Evolutionary conservation across 1,284 basidiomycete species (phyloP).

Genomic region (Cryptococcus depauperatus): DNA sequence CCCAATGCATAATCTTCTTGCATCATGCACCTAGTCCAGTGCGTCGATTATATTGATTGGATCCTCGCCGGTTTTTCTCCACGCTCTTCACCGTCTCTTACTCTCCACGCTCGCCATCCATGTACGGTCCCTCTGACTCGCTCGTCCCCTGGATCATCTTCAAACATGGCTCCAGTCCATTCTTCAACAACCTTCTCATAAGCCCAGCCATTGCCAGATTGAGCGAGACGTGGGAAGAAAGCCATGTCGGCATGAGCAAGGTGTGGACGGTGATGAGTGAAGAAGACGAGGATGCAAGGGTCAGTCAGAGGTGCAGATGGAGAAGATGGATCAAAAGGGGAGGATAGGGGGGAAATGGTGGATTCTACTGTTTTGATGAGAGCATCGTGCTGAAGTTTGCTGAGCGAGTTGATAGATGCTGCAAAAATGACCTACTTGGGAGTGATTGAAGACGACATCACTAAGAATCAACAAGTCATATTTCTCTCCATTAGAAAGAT

Average conservation of each 20-base stretch:
- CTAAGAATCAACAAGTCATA: constrained; percentile 84
- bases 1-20: constrained; percentile 1
- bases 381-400: constrained; percentile 56
- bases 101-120: constrained; percentile 46
- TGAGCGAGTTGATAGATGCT: neutral
- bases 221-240: constrained; percentile 56
- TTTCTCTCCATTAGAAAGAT: constrained; percentile 19
- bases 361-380: constrained; percentile 67
- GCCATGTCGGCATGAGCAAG: constrained; percentile 74
- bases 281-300: constrained; percentile 76
- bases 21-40: neutral
- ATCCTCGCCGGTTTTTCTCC: constrained; percentile 9
- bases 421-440: constrained; percentile 24
- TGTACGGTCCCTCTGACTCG: constrained; percentile 53
- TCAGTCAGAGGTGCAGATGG: constrained; percentile 12
- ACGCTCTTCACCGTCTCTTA: constrained; percentile 13
- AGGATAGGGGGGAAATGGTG: constrained; percentile 39
- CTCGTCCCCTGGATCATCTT: constrained; percentile 70
- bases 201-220: constrained; percentile 50
- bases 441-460: constrained; percentile 57
- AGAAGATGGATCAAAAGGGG: constrained; percentile 25
- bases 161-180: constrained; percentile 73
- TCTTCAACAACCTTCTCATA: constrained; percentile 66
- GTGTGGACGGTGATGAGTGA: constrained; percentile 81
- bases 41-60: neutral